Percentiles rank a stretch among this genome's conserved stretches.
Conservation (phyloP, 495 filamentous ascomycete species). For the Lophium mytilinum region DNA sequence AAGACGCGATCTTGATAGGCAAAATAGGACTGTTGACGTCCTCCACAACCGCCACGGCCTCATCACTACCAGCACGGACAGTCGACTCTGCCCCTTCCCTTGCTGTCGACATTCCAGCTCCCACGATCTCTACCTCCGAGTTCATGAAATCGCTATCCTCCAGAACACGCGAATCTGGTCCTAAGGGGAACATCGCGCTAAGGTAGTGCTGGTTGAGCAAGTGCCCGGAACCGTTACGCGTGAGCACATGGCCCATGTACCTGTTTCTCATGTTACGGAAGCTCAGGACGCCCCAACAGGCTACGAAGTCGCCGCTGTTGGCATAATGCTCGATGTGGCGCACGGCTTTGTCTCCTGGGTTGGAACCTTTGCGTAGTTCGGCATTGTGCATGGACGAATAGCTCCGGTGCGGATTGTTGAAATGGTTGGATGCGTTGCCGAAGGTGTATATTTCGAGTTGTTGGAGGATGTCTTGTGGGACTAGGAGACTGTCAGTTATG, state of each 20-base stretch:
- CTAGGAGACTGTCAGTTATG: background rate
- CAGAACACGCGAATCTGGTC: slow-evolving; percentile 26
- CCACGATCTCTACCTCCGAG: slow-evolving; percentile 34
- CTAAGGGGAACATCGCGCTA: slow-evolving; percentile 65
- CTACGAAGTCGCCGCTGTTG: slow-evolving; percentile 67
- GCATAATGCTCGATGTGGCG: slow-evolving; percentile 80
- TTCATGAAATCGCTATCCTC: slow-evolving; percentile 52
- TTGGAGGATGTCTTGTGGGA: slow-evolving; percentile 56
- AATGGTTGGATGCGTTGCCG: slow-evolving; percentile 77
- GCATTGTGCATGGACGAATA: slow-evolving; percentile 23
- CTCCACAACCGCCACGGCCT: slow-evolving; percentile 10
- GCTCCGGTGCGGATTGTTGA: slow-evolving; percentile 63
- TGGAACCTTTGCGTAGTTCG: background rate
- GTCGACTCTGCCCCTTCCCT: slow-evolving; percentile 8
- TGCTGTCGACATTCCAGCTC: slow-evolving; percentile 1
- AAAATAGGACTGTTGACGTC: slow-evolving; percentile 13
- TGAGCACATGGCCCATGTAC: slow-evolving; percentile 70
- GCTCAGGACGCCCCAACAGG: slow-evolving; percentile 64
- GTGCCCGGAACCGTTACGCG: slow-evolving; percentile 58
- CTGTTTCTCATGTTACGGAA: slow-evolving; percentile 50
- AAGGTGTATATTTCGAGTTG: slow-evolving; percentile 84
- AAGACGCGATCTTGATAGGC: slow-evolving; percentile 14
- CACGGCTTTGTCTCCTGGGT: slow-evolving; percentile 41
- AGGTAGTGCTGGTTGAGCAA: slow-evolving; percentile 76
- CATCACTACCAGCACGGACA: background rate